Conservation (phyloP, 2,329 filamentous ascomycete genomes). For the Epichloe scottii region DNA sequence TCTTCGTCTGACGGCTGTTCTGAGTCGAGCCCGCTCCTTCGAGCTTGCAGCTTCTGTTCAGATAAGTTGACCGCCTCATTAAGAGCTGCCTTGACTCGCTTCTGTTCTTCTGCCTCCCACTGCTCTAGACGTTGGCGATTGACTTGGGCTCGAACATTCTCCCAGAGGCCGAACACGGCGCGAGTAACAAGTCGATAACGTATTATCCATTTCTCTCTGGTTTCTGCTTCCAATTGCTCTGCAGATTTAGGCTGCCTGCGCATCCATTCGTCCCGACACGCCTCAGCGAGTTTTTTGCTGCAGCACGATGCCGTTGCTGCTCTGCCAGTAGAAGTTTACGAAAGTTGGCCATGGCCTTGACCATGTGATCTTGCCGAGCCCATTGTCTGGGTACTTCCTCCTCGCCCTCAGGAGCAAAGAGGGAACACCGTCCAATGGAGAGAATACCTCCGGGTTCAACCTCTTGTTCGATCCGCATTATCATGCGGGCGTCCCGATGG, state of each 20-base stretch:
- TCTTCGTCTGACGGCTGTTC: conserved; percentile 35
- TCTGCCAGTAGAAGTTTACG: conserved; percentile 69
- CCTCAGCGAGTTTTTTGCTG: conserved; percentile 71
- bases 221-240: conserved; percentile 74
- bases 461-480: conserved; percentile 59
- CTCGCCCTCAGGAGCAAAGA: conserved; percentile 58
- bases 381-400: conserved; percentile 70
- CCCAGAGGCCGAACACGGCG: conserved; percentile 45
- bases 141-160: conserved; percentile 49
- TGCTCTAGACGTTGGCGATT: conserved; percentile 46
- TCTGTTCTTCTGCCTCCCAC: conserved; percentile 54
- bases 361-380: conserved; percentile 76
- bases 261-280: conserved; percentile 64
- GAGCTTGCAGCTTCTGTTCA: conserved; percentile 53
- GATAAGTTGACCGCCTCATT: conserved; percentile 63
- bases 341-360: conserved; percentile 68
- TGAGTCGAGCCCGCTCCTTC: conserved; percentile 40
- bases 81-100: conserved; percentile 52
- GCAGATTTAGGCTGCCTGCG: conserved; percentile 59
- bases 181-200: conserved; percentile 62
- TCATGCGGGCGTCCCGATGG: conserved; percentile 53
- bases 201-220: conserved; percentile 50
- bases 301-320: conserved; percentile 61
- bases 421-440: conserved; percentile 54
- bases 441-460: conserved; percentile 64